Conservation (phyloP, 2,329 filamentous ascomycete genomes). For the Macrophomina tecta region DNA sequence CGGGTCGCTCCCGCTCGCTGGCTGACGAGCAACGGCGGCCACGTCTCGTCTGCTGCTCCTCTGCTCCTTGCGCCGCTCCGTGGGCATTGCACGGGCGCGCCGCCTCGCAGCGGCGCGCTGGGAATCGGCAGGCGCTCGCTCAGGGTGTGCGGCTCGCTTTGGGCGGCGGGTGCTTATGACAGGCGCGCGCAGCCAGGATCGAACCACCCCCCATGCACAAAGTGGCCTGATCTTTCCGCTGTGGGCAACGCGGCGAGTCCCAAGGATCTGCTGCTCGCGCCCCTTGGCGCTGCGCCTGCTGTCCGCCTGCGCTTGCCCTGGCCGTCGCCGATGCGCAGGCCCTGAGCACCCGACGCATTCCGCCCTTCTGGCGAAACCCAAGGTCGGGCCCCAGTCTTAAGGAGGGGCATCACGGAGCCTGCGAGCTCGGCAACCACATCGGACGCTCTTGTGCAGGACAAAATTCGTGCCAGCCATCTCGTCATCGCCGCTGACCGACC, state of each 20-base stretch:
- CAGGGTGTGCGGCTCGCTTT: neutral
- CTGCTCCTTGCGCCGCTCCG: neutral
- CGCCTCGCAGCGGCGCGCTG: neutral
- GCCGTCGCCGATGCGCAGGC: conserved; percentile 14
- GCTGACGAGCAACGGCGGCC: neutral
- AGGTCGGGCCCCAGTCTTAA: conserved; percentile 25
- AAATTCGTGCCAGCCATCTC: conserved; percentile 27
- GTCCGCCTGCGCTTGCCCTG: conserved; percentile 25
- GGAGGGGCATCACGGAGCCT: conserved; percentile 27
- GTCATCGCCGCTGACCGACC: conserved; percentile 22
- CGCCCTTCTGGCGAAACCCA: conserved; percentile 25
- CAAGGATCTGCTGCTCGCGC: conserved; percentile 26
- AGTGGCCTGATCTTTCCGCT: conserved; percentile 24
- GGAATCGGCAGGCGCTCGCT: conserved; percentile 4
- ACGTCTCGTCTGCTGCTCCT: neutral
- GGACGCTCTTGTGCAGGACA: conserved; percentile 18
- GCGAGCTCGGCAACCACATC: conserved; percentile 24
- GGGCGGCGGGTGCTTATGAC: conserved; percentile 22
- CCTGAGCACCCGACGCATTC: conserved; percentile 24
- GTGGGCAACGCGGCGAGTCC: conserved; percentile 5
- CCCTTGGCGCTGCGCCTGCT: conserved; percentile 23
- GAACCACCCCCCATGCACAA: conserved; percentile 24
- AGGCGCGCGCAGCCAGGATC: conserved; percentile 15
- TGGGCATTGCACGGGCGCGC: neutral
- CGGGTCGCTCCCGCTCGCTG: conserved; percentile 14